Percentiles rank a stretch among this genome's conserved stretches.
Evolutionary conservation across 2,329 filamentous ascomycete genomes (phyloP).

Genomic region (Emergomyces africanus): DNA sequence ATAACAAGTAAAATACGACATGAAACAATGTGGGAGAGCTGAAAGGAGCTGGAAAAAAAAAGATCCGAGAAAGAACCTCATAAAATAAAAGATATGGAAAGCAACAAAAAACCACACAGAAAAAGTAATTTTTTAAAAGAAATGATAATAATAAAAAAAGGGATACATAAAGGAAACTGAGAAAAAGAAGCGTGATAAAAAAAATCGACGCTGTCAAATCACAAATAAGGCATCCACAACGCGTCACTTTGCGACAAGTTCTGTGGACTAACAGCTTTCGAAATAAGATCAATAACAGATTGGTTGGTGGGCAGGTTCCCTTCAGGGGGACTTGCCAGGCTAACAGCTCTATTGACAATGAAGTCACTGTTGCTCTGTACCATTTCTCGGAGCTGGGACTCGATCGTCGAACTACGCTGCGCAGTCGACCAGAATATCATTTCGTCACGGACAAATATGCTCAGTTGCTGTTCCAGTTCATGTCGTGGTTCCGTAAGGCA

Average conservation of each 20-base stretch:
- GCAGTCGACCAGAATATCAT: constrained; percentile 95
- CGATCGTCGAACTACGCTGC: constrained; percentile 48
- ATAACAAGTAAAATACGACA: constrained; percentile 5
- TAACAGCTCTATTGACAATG: constrained; percentile 81
- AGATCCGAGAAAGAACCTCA: neutral
- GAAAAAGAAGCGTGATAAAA: constrained; percentile 11
- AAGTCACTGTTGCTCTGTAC: constrained; percentile 80
- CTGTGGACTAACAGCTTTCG: constrained; percentile 83
- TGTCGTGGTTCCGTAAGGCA: constrained; percentile 70
- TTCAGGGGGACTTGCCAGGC: constrained; percentile 63
- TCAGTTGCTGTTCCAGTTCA: constrained; percentile 90
- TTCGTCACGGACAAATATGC: constrained; percentile 91
- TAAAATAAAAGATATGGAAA: constrained; percentile 10
- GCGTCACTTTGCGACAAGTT: constrained; percentile 81
- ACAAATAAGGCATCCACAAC: constrained; percentile 96
- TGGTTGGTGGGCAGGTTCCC: constrained; percentile 85
- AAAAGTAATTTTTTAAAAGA: too few relatives aligned
- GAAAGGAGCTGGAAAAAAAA: too few relatives aligned
- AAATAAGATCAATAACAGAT: constrained; percentile 88
- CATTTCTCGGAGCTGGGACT: constrained; percentile 60
- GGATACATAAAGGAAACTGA: constrained; percentile 4
- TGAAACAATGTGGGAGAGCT: neutral
- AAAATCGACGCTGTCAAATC: constrained; percentile 8
- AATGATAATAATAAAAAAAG: constrained; percentile 9
- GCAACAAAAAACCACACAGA: constrained; percentile 10